Evolutionary conservation across 1,284 basidiomycete species (phyloP).

Genomic region (Ganoderma multipileum): DNA sequence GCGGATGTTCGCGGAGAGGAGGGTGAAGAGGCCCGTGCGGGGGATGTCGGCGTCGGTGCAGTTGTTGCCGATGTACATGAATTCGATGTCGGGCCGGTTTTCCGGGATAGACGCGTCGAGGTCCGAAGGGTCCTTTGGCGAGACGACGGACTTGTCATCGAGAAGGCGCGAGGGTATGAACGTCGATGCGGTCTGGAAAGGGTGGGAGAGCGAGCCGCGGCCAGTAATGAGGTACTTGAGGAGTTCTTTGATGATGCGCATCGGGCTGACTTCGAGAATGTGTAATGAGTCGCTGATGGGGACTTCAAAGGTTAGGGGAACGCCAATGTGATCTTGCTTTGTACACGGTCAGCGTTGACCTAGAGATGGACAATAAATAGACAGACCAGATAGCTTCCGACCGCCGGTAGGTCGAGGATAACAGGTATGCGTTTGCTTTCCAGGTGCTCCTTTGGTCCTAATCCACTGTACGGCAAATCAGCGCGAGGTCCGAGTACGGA

Average conservation of each 20-base stretch:
- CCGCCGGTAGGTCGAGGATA: slow-evolving; percentile 42
- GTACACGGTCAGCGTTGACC: not conserved
- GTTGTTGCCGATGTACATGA: slow-evolving; percentile 39
- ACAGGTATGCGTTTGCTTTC: slow-evolving; percentile 38
- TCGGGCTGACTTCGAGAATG: slow-evolving; percentile 26
- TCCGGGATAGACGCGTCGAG: slow-evolving; percentile 31
- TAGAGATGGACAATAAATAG: not conserved
- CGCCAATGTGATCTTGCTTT: slow-evolving; percentile 44
- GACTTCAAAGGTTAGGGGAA: slow-evolving; percentile 37
- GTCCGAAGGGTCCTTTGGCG: slow-evolving; percentile 17
- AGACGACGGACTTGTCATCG: slow-evolving; percentile 20
- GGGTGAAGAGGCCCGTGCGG: slow-evolving; percentile 36
- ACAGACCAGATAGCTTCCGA: slow-evolving; percentile 33
- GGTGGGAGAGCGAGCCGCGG: slow-evolving; percentile 39
- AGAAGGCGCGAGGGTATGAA: slow-evolving; percentile 39
- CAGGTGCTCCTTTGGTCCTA: slow-evolving; percentile 42
- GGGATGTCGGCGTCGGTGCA: slow-evolving; percentile 30
- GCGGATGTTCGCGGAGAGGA: slow-evolving; percentile 39
- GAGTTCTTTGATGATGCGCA: slow-evolving; percentile 36
- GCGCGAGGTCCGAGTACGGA: not conserved
- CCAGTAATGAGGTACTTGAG: slow-evolving; percentile 40
- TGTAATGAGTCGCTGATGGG: slow-evolving; percentile 39
- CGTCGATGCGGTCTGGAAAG: slow-evolving; percentile 38
- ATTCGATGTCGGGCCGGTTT: slow-evolving; percentile 45
- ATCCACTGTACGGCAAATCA: slow-evolving; percentile 28